These are phyloP conservation scores for Leccinellum luteum DNA, from an alignment of 768 basidiomycete species.

Conservation along the genomic window DNA sequence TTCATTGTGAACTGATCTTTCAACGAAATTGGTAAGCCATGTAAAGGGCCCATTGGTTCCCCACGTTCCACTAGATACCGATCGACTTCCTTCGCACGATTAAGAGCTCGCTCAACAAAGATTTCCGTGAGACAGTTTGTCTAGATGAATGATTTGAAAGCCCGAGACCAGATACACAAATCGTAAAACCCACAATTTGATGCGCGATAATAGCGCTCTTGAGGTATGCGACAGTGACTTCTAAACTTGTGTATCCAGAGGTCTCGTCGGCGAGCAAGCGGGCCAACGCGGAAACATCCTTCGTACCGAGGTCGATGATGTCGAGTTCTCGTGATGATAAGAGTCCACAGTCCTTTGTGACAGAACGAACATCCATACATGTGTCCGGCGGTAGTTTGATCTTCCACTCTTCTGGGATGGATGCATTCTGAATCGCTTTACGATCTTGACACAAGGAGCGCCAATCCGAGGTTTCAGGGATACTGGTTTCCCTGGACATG, in stretches of 20 bases:
- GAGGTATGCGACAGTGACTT: constrained; percentile 29
- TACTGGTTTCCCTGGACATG: neutral
- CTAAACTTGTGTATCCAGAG: constrained; percentile 25
- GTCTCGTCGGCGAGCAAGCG: constrained; percentile 18
- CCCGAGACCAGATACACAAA: neutral
- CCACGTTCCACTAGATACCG: constrained; percentile 18
- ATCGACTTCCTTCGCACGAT: constrained; percentile 27
- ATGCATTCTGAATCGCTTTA: constrained; percentile 20
- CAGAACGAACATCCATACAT: constrained; percentile 17
- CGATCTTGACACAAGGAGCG: constrained; percentile 17
- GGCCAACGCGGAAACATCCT: constrained; percentile 23
- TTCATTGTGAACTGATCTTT: constrained; percentile 59
- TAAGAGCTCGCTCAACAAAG: constrained; percentile 25
- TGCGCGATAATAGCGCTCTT: constrained; percentile 30
- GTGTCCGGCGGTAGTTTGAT: constrained; percentile 18
- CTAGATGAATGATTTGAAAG: constrained; percentile 2
- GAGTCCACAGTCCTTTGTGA: constrained; percentile 22
- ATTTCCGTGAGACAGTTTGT: constrained; percentile 30
- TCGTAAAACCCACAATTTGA: constrained; percentile 18
- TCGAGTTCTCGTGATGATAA: constrained; percentile 22
- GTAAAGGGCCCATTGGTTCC: constrained; percentile 41
- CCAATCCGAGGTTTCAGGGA: constrained; percentile 15
- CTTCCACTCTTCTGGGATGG: constrained; percentile 24
- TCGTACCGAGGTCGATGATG: constrained; percentile 23
- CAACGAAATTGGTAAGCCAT: constrained; percentile 42